Evolutionary conservation across 2,329 filamentous ascomycete species (phyloP).

Genomic region (Fusarium oxysporum): DNA sequence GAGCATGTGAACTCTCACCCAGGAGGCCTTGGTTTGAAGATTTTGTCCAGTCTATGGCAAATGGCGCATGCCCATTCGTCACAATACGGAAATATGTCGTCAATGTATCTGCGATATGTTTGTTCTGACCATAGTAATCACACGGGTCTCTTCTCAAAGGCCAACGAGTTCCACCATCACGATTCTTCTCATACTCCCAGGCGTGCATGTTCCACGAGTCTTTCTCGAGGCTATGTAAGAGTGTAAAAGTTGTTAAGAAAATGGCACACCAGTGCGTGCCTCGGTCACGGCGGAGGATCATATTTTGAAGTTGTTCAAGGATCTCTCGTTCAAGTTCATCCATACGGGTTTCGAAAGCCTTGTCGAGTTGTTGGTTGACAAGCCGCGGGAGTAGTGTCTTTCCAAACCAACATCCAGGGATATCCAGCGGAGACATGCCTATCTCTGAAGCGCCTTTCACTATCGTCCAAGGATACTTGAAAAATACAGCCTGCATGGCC

Average conservation of each 20-base stretch:
- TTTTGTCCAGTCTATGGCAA: background rate
- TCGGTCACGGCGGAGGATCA: background rate
- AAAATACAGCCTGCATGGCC: background rate
- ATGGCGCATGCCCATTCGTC: background rate
- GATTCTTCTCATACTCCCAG: background rate
- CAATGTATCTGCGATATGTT: background rate
- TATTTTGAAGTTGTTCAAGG: background rate
- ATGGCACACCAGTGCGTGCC: background rate
- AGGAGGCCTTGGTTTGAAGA: background rate
- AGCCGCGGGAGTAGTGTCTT: background rate
- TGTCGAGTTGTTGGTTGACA: background rate
- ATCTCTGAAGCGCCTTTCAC: background rate
- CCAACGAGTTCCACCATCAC: background rate
- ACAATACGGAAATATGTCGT: background rate
- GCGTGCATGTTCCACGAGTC: constrained; percentile 5
- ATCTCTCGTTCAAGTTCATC: background rate
- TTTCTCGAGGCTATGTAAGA: background rate
- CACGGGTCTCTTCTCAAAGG: background rate
- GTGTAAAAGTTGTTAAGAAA: background rate
- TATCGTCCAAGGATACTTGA: background rate
- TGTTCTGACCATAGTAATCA: background rate
- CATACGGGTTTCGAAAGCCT: background rate
- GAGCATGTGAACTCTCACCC: background rate
- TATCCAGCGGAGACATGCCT: fast-evolving
- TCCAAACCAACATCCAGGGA: background rate